Percentiles rank a stretch among this genome's conserved stretches.
Evolutionary conservation across 371 early-diverging fungal genomes (phyloP).

Genomic region (Mucor velutinosus): DNA sequence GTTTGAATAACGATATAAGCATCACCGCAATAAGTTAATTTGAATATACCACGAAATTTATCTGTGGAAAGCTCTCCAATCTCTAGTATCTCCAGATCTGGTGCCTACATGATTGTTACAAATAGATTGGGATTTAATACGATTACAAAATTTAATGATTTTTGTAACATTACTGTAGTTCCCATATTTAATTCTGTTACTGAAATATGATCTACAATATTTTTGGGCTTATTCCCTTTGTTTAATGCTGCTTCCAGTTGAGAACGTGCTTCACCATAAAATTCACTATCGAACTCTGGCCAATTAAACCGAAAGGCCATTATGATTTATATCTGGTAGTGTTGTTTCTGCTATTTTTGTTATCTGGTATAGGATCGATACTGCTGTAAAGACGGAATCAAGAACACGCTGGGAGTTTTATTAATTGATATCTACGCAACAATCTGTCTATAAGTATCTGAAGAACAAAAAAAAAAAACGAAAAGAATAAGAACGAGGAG

Average conservation of each 20-base stretch:
- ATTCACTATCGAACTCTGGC: slow-evolving; percentile 85
- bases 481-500: too few species aligned
- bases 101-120: slow-evolving; percentile 62
- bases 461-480: too few species aligned
- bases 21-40: slow-evolving; percentile 91
- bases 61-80: slow-evolving; percentile 93
- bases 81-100: slow-evolving; percentile 96
- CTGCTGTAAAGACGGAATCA: neutral
- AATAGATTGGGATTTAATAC: neutral
- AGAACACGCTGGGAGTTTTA: neutral
- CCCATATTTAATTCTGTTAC: slow-evolving; percentile 95
- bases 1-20: slow-evolving; percentile 92
- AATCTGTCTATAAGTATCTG: too few species aligned
- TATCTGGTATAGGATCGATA: neutral
- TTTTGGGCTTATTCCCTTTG: slow-evolving; percentile 87
- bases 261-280: slow-evolving; percentile 78
- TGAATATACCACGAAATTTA: slow-evolving; percentile 94
- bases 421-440: neutral
- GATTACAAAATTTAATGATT: neutral
- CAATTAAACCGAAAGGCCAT: slow-evolving; percentile 98
- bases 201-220: slow-evolving; percentile 87
- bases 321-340: neutral
- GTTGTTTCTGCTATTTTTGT: neutral
- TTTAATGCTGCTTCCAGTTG: slow-evolving; percentile 91
- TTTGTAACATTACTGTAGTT: slow-evolving; percentile 64